Conservation (phyloP, 441 rosid species). For the Rhodomyrtus psidioides region DNA sequence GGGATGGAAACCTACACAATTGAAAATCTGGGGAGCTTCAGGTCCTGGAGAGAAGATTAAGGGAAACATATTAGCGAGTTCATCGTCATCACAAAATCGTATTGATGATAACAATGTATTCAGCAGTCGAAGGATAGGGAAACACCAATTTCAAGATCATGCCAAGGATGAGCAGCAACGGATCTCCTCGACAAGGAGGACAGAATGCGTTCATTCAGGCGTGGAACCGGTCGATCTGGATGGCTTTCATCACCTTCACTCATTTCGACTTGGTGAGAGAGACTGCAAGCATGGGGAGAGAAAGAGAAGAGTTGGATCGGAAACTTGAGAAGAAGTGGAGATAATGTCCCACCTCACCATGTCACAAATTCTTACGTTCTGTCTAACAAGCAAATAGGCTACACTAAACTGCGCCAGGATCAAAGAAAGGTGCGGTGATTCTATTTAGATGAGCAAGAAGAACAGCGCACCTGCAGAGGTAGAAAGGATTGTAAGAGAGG, state of each 20-base stretch:
- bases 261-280: neutral
- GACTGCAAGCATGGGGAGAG: neutral
- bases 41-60: constrained; percentile 3
- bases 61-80: neutral
- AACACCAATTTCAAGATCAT: constrained; percentile 10
- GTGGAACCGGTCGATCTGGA: neutral
- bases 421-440: neutral
- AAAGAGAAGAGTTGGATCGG: neutral
- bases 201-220: constrained; percentile 8
- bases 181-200: constrained; percentile 11
- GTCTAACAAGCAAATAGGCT: neutral
- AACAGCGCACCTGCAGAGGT: neutral
- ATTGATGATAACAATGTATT: neutral
- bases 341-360: neutral
- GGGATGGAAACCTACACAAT: neutral
- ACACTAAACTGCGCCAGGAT: neutral
- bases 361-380: neutral
- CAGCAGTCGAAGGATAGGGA: neutral
- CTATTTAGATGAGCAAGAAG: neutral
- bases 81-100: neutral
- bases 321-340: neutral
- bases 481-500: neutral
- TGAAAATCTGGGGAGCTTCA: constrained; percentile 1
- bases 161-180: constrained; percentile 14
- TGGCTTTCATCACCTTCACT: neutral